Percentiles rank a stretch among this genome's conserved stretches.
Conservation (phyloP, 169 alveolate species). For the Theileria annulata region DNA sequence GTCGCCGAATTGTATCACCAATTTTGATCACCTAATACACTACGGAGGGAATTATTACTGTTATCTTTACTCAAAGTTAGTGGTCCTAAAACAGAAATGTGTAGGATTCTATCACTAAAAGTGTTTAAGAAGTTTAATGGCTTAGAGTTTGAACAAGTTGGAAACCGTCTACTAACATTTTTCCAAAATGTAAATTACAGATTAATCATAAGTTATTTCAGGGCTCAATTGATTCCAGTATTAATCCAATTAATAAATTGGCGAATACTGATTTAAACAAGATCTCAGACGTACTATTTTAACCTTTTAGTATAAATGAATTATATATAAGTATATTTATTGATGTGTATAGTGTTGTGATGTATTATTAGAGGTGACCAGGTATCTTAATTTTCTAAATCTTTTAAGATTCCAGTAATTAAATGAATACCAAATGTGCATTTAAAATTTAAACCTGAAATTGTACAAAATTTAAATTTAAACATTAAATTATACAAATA, state of each 20-base stretch:
- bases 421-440: neutral
- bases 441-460: neutral
- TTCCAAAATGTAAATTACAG: slow-evolving; percentile 34
- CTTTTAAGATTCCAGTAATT: neutral
- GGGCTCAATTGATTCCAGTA: slow-evolving; percentile 64
- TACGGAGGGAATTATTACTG: slow-evolving; percentile 77
- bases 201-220: neutral
- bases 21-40: slow-evolving; percentile 74
- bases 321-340: neutral
- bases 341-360: neutral
- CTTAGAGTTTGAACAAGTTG: slow-evolving; percentile 14
- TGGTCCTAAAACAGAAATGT: neutral
- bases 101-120: slow-evolving; percentile 61
- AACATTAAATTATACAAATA: neutral
- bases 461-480: neutral
- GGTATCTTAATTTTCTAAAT: neutral
- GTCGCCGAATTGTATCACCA: slow-evolving; percentile 63
- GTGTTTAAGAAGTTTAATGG: slow-evolving; percentile 49
- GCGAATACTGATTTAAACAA: slow-evolving; percentile 38
- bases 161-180: slow-evolving; percentile 34
- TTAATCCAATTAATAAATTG: slow-evolving; percentile 40
- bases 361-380: neutral
- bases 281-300: slow-evolving; percentile 30
- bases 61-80: slow-evolving; percentile 71
- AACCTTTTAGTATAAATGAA: neutral